Conservation (phyloP, 2,329 filamentous ascomycete genomes). For the Verticillium nubilum region DNA sequence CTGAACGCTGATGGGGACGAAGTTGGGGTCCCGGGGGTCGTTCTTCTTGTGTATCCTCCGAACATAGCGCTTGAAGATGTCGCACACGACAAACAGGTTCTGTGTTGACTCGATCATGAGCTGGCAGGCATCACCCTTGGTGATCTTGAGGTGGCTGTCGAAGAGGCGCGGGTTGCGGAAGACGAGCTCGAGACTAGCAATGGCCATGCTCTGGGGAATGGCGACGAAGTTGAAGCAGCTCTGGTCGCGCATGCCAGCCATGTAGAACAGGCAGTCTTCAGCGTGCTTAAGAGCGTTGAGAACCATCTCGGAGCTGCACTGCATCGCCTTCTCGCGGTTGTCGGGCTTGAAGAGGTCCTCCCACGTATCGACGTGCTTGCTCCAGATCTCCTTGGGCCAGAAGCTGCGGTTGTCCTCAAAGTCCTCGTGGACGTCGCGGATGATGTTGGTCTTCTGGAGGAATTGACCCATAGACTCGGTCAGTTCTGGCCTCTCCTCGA, state of each 20-base stretch:
- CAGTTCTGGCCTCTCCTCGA: slow-evolving; percentile 72
- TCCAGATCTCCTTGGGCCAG: slow-evolving; percentile 96
- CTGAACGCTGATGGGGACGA: slow-evolving; percentile 82
- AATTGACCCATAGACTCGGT: slow-evolving; percentile 97
- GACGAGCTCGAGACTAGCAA: slow-evolving; percentile 84
- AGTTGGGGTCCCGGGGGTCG: slow-evolving; percentile 87
- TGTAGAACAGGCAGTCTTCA: slow-evolving; percentile 96
- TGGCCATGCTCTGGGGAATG: slow-evolving; percentile 95
- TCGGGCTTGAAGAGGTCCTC: slow-evolving; percentile 84
- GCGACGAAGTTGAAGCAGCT: slow-evolving; percentile 99
- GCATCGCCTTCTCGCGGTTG: slow-evolving; percentile 70
- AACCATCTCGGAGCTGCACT: slow-evolving; percentile 91
- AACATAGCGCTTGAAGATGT: slow-evolving; percentile 73
- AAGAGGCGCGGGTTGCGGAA: slow-evolving; percentile 90
- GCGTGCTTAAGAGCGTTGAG: slow-evolving; percentile 80
- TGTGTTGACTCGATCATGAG: slow-evolving; percentile 92
- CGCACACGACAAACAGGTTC: slow-evolving; percentile 75
- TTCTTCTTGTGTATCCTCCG: slow-evolving; percentile 90
- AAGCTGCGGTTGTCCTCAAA: slow-evolving; percentile 81
- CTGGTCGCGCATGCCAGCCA: slow-evolving; percentile 90
- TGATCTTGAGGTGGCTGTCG: slow-evolving; percentile 88
- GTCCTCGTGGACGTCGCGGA: slow-evolving; percentile 90
- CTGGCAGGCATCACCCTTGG: slow-evolving; percentile 85
- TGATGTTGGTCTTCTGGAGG: slow-evolving; percentile 97
- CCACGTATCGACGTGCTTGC: slow-evolving; percentile 85